Conservation (phyloP, 2,329 filamentous ascomycete species). For the Aspergillus latus region DNA sequence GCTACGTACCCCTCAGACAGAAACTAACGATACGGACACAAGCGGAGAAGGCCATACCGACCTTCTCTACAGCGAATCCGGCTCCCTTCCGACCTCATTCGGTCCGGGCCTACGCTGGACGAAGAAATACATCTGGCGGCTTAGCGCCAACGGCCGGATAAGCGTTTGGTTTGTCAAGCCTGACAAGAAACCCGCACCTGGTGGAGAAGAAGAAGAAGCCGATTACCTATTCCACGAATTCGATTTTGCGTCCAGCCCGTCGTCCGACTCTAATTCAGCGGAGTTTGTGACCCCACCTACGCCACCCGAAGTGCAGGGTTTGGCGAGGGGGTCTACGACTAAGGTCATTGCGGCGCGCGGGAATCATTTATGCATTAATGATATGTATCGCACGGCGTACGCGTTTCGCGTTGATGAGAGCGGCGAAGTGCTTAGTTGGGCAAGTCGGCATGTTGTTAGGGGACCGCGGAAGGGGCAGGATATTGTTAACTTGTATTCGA, state of each 20-base stretch:
- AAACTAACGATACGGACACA: background rate
- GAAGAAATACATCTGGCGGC: conserved; percentile 48
- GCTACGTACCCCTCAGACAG: conserved; percentile 7
- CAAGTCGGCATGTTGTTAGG: conserved; percentile 46
- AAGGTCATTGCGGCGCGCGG: conserved; percentile 39
- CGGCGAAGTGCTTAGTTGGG: conserved; percentile 41
- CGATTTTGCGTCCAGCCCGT: conserved; percentile 25
- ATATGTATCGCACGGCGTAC: conserved; percentile 49
- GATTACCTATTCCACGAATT: conserved; percentile 50
- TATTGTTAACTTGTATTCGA: conserved; percentile 43
- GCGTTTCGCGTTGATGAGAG: conserved; percentile 38
- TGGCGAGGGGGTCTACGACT: conserved; percentile 17
- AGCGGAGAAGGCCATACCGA: conserved; percentile 17
- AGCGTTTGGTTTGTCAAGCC: conserved; percentile 50
- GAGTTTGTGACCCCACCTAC: conserved; percentile 26
- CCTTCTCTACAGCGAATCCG: conserved; percentile 46
- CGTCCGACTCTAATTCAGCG: conserved; percentile 7
- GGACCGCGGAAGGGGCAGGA: conserved; percentile 49
- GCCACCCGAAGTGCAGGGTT: conserved; percentile 21
- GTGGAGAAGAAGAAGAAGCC: conserved; percentile 18
- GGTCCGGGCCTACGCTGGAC: conserved; percentile 34
- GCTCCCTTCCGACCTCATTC: conserved; percentile 37
- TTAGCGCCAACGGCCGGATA: conserved; percentile 31
- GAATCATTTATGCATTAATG: conserved; percentile 48
- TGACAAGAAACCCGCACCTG: background rate